These are phyloP conservation scores for Linnemannia schmuckeri DNA, from an alignment of 192 early-diverging fungal species.

Conservation along the genomic window DNA sequence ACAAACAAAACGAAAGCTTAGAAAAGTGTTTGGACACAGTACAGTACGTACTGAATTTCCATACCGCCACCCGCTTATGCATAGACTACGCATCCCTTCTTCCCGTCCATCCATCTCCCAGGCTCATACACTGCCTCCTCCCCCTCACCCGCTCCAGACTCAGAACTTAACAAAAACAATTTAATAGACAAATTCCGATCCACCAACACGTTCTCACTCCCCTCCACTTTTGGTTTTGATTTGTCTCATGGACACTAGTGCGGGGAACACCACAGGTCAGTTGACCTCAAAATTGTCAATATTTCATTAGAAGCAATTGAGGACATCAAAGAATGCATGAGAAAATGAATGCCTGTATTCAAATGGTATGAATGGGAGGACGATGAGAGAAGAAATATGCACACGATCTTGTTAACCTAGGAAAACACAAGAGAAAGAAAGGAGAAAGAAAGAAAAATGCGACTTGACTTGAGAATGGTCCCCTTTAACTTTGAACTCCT, in stretches of 20 bases:
- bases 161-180: neutral
- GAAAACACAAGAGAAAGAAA: neutral
- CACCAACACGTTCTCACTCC: neutral
- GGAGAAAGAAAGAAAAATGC: neutral
- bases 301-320: neutral
- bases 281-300: neutral
- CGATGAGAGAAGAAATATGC: neutral
- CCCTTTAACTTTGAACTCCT: neutral
- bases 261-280: neutral
- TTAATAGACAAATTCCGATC: neutral
- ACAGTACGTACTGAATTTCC: neutral
- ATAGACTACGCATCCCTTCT: neutral
- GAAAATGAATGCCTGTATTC: neutral
- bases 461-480: neutral
- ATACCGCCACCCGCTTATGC: neutral
- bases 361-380: neutral
- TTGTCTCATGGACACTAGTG: neutral
- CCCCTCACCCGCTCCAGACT: neutral
- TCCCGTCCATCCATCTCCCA: constrained; percentile 2
- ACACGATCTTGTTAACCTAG: neutral
- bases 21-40: neutral
- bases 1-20: neutral
- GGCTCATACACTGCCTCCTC: constrained; percentile 3
- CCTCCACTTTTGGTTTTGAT: neutral
- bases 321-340: neutral